Evolutionary conservation across 139 green algal species (phyloP).

Genomic region (Tetradesmus lagerheimii): DNA sequence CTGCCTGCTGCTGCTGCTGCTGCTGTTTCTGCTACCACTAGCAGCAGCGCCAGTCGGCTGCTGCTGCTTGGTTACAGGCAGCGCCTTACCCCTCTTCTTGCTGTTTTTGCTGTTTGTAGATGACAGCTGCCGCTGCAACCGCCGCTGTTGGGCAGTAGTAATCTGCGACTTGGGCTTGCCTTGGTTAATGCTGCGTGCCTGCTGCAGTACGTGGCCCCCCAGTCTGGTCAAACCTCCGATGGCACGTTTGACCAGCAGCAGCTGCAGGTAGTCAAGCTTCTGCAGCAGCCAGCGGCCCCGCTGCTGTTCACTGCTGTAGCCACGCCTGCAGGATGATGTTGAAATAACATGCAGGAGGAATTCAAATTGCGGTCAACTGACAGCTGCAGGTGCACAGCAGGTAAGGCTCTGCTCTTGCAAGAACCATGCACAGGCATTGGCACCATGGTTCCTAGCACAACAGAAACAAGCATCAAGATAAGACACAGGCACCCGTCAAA

Average conservation of each 20-base stretch:
- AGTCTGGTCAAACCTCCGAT: background rate
- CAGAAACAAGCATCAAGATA: too few relatives aligned
- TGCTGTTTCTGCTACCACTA: background rate
- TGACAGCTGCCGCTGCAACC: constrained; percentile 1
- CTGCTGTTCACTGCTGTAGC: constrained; percentile 52
- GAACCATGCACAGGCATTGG: too few relatives aligned
- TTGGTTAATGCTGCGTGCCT: background rate
- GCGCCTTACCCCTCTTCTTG: background rate
- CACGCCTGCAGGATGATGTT: constrained; percentile 41
- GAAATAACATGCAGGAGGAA: too few relatives aligned
- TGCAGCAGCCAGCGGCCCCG: constrained; percentile 56
- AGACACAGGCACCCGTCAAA: too few relatives aligned
- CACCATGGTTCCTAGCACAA: too few relatives aligned
- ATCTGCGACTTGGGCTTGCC: background rate
- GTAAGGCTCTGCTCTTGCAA: too few relatives aligned
- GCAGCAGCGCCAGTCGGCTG: background rate
- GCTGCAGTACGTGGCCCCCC: background rate
- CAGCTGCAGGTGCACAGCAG: too few relatives aligned
- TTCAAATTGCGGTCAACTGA: too few relatives aligned
- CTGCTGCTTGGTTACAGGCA: background rate
- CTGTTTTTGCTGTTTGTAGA: background rate
- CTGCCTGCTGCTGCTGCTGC: constrained; percentile 17
- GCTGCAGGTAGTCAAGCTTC: constrained; percentile 68
- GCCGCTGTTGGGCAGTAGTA: too few relatives aligned
- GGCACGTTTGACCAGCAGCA: constrained; percentile 52